Percentiles rank a stretch among this genome's conserved stretches.
phyloP scores from a whole-genome alignment of 495 filamentous ascomycete genomes.

The Beverwykella pulmonaria region DNA sequence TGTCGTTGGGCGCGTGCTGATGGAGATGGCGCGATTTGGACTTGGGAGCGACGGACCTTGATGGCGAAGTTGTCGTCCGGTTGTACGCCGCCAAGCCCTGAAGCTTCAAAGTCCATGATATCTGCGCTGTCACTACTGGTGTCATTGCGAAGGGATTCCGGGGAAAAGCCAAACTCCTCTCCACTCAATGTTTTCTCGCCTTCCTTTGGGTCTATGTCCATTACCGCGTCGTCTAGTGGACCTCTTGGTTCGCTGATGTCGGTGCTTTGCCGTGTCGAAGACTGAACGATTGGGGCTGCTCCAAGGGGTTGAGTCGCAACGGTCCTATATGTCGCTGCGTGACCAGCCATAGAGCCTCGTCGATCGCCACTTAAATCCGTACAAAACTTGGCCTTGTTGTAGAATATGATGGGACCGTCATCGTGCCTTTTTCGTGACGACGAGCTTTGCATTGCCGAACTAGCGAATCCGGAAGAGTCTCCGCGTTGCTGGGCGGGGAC shows the following conservation, averaged over 20 bases:
- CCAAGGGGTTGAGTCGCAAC: conserved; percentile 27
- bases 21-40: conserved; percentile 6
- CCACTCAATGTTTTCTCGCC: conserved; percentile 18
- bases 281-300: background rate
- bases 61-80: conserved; percentile 70
- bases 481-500: conserved; percentile 28
- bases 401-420: conserved; percentile 79
- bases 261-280: background rate
- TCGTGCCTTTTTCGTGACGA: conserved; percentile 52
- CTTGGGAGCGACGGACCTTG: conserved; percentile 55
- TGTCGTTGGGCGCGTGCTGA: background rate
- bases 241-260: conserved; percentile 9
- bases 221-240: background rate
- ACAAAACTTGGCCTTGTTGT: conserved; percentile 72
- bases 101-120: conserved; percentile 57
- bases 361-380: conserved; percentile 73
- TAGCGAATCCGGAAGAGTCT: conserved; percentile 42
- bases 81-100: conserved; percentile 65
- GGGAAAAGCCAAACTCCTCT: conserved; percentile 21
- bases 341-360: background rate
- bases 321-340: conserved; percentile 18
- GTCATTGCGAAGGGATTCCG: conserved; percentile 4
- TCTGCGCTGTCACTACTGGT: conserved; percentile 13
- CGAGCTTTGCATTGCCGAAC: conserved; percentile 44
- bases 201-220: conserved; percentile 7